A percentile compares a stretch with the other conserved stretches of the same genome.
Evolutionary conservation across 2,329 filamentous ascomycete genomes (phyloP).

Genomic region (Trichophyton rubrum): DNA sequence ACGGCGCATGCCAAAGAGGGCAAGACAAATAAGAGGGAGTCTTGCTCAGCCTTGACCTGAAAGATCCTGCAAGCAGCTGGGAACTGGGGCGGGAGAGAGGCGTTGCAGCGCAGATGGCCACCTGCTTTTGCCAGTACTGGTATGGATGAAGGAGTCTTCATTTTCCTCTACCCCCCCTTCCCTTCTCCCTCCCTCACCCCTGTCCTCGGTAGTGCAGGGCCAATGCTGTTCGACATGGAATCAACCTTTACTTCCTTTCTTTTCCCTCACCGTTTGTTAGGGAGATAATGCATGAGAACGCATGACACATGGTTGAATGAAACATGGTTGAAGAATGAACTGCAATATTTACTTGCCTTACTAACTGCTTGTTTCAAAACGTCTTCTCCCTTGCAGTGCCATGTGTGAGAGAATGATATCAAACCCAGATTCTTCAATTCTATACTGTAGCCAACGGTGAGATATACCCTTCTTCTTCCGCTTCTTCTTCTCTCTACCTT

Average conservation of each 20-base stretch:
- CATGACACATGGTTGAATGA: background rate
- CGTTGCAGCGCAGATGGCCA: slow-evolving; percentile 6
- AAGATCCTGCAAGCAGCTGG: background rate
- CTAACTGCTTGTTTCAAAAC: background rate
- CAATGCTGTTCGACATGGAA: slow-evolving; percentile 2
- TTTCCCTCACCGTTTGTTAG: background rate
- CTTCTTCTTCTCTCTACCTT: background rate
- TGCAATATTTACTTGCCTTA: background rate
- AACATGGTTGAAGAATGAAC: background rate
- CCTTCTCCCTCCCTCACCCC: background rate
- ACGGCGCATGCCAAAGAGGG: background rate
- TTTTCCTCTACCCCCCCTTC: background rate
- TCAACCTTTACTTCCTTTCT: background rate
- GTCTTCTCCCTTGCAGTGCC: slow-evolving; percentile 34
- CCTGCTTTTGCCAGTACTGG: slow-evolving; percentile 12
- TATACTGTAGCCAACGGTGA: slow-evolving; percentile 54
- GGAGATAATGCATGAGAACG: background rate
- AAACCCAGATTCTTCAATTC: slow-evolving; percentile 45
- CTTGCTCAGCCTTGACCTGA: background rate
- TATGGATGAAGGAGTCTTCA: slow-evolving; percentile 6
- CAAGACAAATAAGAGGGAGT: background rate
- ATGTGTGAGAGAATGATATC: slow-evolving; percentile 55
- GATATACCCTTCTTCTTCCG: background rate
- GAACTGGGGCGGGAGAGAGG: background rate
- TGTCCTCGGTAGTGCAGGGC: background rate